Evolutionary conservation across 2,329 filamentous ascomycete genomes (phyloP), one percentile per base, ranked within the genome.

Genomic region (Emmonsia crescens): DNA sequence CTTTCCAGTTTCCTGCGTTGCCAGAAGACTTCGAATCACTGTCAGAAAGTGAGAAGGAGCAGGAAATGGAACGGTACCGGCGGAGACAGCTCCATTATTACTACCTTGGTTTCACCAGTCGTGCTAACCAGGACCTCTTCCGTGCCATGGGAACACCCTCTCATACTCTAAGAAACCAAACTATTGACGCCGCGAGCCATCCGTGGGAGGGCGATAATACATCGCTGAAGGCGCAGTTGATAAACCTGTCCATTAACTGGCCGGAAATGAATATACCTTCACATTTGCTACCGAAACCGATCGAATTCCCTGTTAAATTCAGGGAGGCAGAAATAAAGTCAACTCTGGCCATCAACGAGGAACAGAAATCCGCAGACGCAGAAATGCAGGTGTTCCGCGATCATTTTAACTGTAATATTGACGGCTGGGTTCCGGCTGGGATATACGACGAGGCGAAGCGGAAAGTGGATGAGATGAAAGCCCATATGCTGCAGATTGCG

Each of bases 141-240:
- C 29, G 36, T 31, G 49, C 49, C 16, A 55, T 60, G 9, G 31
- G 31, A 6, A 55, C 48, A 9, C 48, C 19, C 8, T 36, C 12
- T 36, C 21, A 21, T 40, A 38, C 59, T 19, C 36, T 65, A 16
- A 60, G 51, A 19, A 27, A 57, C 21, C 58, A 62, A 33, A 8
- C 63, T 14, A 61, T 62, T 59, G 38, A 59, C 21, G 54, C 57
- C 14, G 64, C 64, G 3, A 51, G 59, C n/a, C 19, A 29, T 8
- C 62, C 64, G 4, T 66, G 65, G 64, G 62, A 66, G 49, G 64
- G 65, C 1, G 56, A 65, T 33, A 63, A 36, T 24, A 59, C 62
- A 6, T 36, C 58, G n/a, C 48, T 66, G 42, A 64, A 61, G 48
- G 55, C 59, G 16, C 57, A 64, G 31, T 46, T 66, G 8, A 63